These are phyloP conservation scores for Tricholoma terreum DNA, from an alignment of 768 basidiomycete species.

Conservation along the genomic window DNA sequence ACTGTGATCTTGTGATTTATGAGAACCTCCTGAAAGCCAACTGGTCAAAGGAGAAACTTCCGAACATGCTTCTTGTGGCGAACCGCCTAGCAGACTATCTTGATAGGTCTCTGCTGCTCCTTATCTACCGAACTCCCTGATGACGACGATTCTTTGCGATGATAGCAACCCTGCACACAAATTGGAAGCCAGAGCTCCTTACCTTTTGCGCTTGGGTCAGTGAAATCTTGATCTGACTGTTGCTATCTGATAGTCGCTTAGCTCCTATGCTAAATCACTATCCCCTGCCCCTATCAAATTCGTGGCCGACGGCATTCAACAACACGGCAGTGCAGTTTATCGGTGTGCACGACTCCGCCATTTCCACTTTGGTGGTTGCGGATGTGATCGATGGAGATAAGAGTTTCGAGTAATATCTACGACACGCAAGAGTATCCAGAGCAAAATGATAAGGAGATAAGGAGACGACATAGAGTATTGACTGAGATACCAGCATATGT, in stretches of 20 bases:
- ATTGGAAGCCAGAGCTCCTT: conserved; percentile 50
- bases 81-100: conserved; percentile 67
- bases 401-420: neutral
- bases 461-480: conserved; percentile 24
- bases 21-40: conserved; percentile 62
- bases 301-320: conserved; percentile 65
- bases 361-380: neutral
- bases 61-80: conserved; percentile 54
- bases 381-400: neutral
- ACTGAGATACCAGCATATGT: conserved; percentile 17
- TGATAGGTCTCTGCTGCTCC: conserved; percentile 47
- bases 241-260: conserved; percentile 24
- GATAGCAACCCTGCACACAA: conserved; percentile 52
- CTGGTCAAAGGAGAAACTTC: conserved; percentile 47
- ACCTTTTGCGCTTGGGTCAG: conserved; percentile 53
- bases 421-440: neutral
- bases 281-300: conserved; percentile 46
- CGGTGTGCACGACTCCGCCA: conserved; percentile 2
- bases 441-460: conserved; percentile 10
- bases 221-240: conserved; percentile 7
- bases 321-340: conserved; percentile 59
- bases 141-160: conserved; percentile 11
- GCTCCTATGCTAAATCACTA: conserved; percentile 46
- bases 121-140: conserved; percentile 3
- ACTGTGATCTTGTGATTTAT: conserved; percentile 72